A percentile compares a stretch with the other conserved stretches of the same genome.
Conservation (phyloP, 192 early-diverging fungal genomes). For the Linnemannia schmuckeri region DNA sequence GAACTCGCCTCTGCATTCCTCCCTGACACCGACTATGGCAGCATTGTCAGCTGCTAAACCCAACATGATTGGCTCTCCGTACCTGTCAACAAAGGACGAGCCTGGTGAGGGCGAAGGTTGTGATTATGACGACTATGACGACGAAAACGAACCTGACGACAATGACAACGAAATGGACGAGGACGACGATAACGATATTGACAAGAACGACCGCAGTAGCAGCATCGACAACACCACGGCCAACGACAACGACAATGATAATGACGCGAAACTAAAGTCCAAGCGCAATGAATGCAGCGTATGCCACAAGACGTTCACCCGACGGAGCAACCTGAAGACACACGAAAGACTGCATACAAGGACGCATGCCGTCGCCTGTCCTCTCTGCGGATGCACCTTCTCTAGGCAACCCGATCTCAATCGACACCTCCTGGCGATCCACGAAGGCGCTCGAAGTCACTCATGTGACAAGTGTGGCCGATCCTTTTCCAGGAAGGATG, state of each 20-base stretch:
- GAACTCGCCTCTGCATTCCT: neutral
- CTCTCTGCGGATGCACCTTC: neutral
- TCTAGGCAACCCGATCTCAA: conserved; percentile 1
- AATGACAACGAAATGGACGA: neutral
- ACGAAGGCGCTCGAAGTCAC: neutral
- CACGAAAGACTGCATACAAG: neutral
- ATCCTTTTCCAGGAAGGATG: neutral
- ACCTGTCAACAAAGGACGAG: neutral
- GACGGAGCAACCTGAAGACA: neutral
- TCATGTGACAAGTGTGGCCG: neutral
- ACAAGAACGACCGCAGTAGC: neutral
- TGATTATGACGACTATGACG: neutral
- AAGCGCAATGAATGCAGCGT: neutral
- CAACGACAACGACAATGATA: neutral
- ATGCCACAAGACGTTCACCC: neutral
- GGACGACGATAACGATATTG: neutral
- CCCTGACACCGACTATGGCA: neutral
- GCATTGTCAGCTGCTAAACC: neutral
- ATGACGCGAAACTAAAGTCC: neutral
- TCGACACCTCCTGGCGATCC: neutral
- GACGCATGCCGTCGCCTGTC: neutral
- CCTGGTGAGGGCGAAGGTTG: neutral
- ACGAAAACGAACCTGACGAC: neutral
- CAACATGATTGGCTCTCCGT: neutral
- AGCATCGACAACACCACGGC: neutral